Evolutionary conservation across 805 yeast genomes (phyloP), one percentile per base, ranked within the genome.

Genomic region (Lipomyces mesembrius): DNA sequence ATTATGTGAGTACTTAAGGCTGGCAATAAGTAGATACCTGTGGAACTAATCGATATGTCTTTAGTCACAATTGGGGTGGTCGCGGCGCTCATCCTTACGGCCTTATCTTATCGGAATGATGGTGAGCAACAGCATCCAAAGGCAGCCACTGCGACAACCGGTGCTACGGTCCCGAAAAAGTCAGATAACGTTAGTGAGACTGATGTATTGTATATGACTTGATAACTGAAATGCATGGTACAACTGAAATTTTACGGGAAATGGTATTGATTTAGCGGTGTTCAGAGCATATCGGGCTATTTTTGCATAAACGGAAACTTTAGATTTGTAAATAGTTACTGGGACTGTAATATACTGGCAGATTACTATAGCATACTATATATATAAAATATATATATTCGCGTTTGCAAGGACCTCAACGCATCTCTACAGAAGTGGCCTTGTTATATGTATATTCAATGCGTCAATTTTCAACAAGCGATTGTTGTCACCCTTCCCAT

Each of bases 1-100:
- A 9, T 80, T 95, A 43, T 57, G 66, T 66, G 81, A 58, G 69
- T 65, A 43, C 25, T n/a, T 20, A 9, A 7, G 17, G 49, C 20
- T 43, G 11, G 20, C 20, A 2, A n/a, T 43, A 43, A 17, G 49
- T n/a, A 17, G 49, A 17, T 8, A n/a, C 22, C 7, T 6, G 22
- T n/a, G 22, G 7, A 12, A 34, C 25, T 49, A 25, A 39, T 20
- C n/a, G 11, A 6, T 54, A 37, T 32, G 12, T n/a, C 9, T 37
- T 20, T 43, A 66, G 70, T 64, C 27, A 59, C 71, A 25, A 68
- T 68, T 39, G 71, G 69, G n/a, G 53, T 62, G 20, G 63, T 68
- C 35, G 69, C 71, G 17, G 54, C 65, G 27, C 53, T 68, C 37
- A 67, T 68, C 27, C 43, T 68, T 3, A 59, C 56, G 1, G 70